Percentiles rank a stretch among this genome's conserved stretches.
Evolutionary conservation across 306 rosid genomes (phyloP).

Genomic region (Sicyos edulis): DNA sequence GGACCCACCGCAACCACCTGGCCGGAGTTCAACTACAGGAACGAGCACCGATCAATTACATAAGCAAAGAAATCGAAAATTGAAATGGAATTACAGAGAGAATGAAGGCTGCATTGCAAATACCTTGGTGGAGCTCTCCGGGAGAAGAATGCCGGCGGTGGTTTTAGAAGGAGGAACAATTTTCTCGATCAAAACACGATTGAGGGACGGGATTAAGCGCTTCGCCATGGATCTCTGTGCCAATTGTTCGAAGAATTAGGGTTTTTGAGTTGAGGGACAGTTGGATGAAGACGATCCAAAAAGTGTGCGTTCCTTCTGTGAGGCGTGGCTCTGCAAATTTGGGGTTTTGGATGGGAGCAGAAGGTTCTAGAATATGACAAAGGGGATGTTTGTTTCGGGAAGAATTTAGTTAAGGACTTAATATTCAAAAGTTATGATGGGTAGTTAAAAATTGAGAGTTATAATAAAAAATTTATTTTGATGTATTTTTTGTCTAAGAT

Average conservation of each 20-base stretch:
- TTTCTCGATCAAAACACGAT: constrained; percentile 78
- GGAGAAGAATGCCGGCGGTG: constrained; percentile 72
- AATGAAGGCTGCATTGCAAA: neutral
- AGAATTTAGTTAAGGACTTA: too few species aligned
- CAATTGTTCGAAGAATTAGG: constrained; percentile 10
- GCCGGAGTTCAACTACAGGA: constrained; percentile 67
- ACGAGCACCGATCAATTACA: neutral
- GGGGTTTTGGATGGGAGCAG: too few species aligned
- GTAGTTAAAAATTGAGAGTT: too few species aligned
- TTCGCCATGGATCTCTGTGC: constrained; percentile 48
- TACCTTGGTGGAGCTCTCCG: constrained; percentile 77
- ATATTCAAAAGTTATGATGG: too few species aligned
- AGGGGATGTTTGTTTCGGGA: too few species aligned
- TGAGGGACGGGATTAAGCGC: constrained; percentile 72
- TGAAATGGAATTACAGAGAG: neutral
- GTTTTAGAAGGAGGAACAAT: constrained; percentile 76
- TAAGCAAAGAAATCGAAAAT: neutral
- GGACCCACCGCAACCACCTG: constrained; percentile 85
- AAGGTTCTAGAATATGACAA: too few species aligned
- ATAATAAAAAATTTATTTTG: too few species aligned
- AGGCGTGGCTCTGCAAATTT: too few species aligned
- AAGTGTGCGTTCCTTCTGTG: constrained; percentile 5
- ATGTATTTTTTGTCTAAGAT: too few species aligned
- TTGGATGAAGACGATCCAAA: neutral
- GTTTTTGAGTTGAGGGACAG: neutral